Conservation (phyloP, 2,329 filamentous ascomycete species). For the Monilinia laxa region DNA sequence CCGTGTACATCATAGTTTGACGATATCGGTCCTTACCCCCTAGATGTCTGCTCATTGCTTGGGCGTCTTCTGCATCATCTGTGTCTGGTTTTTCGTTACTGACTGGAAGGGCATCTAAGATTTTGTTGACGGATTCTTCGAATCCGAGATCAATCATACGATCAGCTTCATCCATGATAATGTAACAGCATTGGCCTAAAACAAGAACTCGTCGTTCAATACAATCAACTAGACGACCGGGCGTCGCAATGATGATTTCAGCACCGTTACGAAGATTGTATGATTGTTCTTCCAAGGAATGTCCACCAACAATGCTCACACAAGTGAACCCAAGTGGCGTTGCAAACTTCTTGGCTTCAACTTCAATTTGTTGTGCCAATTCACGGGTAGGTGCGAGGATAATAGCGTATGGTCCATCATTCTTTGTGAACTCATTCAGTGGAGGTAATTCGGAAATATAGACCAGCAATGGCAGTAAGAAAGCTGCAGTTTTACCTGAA, state of each 20-base stretch:
- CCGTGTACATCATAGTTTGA: conserved; percentile 99
- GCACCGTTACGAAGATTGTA: conserved; percentile 88
- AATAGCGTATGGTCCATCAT: conserved; percentile 95
- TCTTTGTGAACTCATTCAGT: conserved; percentile 80
- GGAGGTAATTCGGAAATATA: conserved; percentile 91
- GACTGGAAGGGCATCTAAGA: conserved; percentile 89
- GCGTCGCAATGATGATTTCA: conserved; percentile 98
- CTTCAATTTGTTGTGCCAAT: conserved; percentile 94
- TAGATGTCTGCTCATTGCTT: conserved; percentile 79
- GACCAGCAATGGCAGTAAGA: conserved; percentile 85
- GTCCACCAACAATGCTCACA: conserved; percentile 96
- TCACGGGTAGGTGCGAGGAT: conserved; percentile 96
- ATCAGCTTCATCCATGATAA: conserved; percentile 99
- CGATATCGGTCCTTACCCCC: conserved; percentile 78
- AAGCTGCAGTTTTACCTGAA: conserved; percentile 97
- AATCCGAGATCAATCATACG: conserved; percentile 99
- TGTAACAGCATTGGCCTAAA: conserved; percentile 92
- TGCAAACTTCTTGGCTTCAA: conserved; percentile 91
- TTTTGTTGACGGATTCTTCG: conserved; percentile 96
- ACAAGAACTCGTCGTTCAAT: conserved; percentile 91
- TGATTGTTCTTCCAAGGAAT: conserved; percentile 89
- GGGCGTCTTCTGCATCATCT: conserved; percentile 83
- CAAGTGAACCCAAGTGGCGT: conserved; percentile 87
- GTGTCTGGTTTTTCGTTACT: conserved; percentile 93
- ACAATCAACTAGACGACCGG: conserved; percentile 93